Evolutionary conservation across 2,329 filamentous ascomycete species (phyloP).

Genomic region (Neofusicoccum parvum): DNA sequence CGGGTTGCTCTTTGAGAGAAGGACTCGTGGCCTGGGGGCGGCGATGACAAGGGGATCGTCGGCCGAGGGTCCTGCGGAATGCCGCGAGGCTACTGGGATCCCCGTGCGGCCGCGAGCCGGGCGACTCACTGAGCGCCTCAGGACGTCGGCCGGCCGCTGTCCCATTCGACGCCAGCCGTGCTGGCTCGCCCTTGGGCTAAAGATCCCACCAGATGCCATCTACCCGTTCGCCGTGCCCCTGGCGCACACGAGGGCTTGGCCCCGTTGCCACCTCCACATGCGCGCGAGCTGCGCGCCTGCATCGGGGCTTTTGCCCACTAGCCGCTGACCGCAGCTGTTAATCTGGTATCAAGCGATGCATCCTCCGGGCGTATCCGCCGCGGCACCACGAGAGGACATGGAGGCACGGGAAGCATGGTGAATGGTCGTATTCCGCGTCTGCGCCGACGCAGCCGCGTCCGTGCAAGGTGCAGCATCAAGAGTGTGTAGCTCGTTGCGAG

Average conservation of each 20-base stretch:
- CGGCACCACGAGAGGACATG: background rate
- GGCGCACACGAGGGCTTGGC: background rate
- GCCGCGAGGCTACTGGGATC: conserved; percentile 10
- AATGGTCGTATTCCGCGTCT: background rate
- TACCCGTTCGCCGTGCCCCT: background rate
- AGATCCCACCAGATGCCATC: background rate
- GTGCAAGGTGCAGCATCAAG: conserved; percentile 1
- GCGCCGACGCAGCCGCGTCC: background rate
- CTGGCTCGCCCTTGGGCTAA: background rate
- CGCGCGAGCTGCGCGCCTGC: background rate
- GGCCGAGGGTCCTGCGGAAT: conserved; percentile 20
- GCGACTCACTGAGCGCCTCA: conserved; percentile 7
- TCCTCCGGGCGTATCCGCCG: background rate
- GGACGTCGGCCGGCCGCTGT: background rate
- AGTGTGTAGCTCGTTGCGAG: conserved; percentile 17
- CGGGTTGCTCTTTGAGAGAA: conserved; percentile 17
- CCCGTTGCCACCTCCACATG: conserved; percentile 1
- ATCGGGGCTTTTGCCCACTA: background rate
- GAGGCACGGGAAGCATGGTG: background rate
- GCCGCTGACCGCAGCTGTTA: background rate
- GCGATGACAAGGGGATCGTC: conserved; percentile 17
- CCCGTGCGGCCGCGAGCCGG: background rate
- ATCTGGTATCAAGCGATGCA: background rate
- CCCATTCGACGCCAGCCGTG: background rate
- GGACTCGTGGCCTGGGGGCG: conserved; percentile 24